Conservation (phyloP, 2,329 filamentous ascomycete genomes). For the Trichoderma guizhouense region DNA sequence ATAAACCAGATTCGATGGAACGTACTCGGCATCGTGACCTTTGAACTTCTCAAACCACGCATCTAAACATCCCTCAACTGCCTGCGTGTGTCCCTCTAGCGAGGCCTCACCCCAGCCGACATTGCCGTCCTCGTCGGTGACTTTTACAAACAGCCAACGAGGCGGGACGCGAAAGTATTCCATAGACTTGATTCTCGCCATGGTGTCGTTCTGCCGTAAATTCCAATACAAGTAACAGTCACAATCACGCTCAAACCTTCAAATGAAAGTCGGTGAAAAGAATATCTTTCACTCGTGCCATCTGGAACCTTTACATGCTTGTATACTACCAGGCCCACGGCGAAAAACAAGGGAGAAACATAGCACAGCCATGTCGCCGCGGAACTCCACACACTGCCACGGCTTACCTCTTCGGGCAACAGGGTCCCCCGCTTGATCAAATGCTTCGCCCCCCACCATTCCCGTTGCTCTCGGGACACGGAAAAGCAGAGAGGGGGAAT, state of each 20-base stretch:
- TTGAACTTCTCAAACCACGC: conserved; percentile 60
- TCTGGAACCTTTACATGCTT: background rate
- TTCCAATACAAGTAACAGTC: background rate
- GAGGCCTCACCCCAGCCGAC: conserved; percentile 73
- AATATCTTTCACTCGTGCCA: background rate
- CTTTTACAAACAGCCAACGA: conserved; percentile 75
- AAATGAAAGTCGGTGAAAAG: background rate
- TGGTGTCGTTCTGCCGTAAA: conserved; percentile 10
- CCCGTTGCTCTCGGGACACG: background rate
- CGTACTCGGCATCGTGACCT: conserved; percentile 68
- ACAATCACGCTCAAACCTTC: background rate
- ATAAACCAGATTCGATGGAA: background rate
- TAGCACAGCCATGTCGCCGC: background rate
- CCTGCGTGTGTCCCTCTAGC: conserved; percentile 69
- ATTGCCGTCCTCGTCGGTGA: conserved; percentile 62
- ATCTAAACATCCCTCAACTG: conserved; percentile 70
- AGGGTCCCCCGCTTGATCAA: background rate
- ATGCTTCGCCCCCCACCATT: background rate
- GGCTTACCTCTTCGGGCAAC: background rate
- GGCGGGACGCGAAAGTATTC: conserved; percentile 74
- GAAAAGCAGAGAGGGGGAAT: conserved; percentile 12
- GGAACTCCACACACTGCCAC: background rate
- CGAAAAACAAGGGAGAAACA: conserved; percentile 15
- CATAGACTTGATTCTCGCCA: conserved; percentile 42
- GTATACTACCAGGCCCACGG: conserved; percentile 4